Percentiles rank a stretch among this genome's conserved stretches.
Conservation (phyloP, 139 green algal species). For the Chlamydomonas schloesseri region DNA sequence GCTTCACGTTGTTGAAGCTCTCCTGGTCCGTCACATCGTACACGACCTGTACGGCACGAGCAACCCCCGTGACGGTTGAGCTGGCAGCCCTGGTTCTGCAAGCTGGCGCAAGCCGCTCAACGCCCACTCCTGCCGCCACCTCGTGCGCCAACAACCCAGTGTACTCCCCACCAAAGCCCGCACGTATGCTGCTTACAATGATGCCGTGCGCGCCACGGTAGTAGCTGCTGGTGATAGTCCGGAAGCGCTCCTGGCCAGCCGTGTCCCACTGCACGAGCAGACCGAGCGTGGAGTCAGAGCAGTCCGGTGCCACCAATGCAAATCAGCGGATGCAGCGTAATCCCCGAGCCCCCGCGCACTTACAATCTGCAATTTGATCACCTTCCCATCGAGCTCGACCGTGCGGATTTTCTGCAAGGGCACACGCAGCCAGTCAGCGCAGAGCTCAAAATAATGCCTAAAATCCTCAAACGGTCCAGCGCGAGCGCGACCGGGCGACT, state of each 20-base stretch:
- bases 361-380: constrained; percentile 99
- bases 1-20: constrained; percentile 99
- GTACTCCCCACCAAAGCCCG: too few relatives aligned
- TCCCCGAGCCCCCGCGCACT: constrained; percentile 28
- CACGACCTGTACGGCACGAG: constrained; percentile 80
- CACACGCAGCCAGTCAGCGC: too few relatives aligned
- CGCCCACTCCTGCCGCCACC: too few relatives aligned
- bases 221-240: constrained; percentile 99
- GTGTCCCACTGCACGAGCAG: constrained; percentile 94
- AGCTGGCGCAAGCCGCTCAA: neutral
- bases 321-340: too few relatives aligned
- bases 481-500: constrained; percentile 50
- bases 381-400: constrained; percentile 99
- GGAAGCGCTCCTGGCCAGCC: constrained; percentile 98
- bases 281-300: neutral
- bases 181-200: constrained; percentile 78
- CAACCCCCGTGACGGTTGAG: too few relatives aligned
- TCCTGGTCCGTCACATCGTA: constrained; percentile 99
- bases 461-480: too few relatives aligned
- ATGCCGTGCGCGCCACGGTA: constrained; percentile 98
- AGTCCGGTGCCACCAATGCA: too few relatives aligned
- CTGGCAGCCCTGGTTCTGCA: neutral
- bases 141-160: too few relatives aligned
- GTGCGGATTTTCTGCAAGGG: constrained; percentile 97
- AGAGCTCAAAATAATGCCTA: too few relatives aligned